Evolutionary conservation across 768 basidiomycete genomes (phyloP).

Genomic region (Pholiota conissans): DNA sequence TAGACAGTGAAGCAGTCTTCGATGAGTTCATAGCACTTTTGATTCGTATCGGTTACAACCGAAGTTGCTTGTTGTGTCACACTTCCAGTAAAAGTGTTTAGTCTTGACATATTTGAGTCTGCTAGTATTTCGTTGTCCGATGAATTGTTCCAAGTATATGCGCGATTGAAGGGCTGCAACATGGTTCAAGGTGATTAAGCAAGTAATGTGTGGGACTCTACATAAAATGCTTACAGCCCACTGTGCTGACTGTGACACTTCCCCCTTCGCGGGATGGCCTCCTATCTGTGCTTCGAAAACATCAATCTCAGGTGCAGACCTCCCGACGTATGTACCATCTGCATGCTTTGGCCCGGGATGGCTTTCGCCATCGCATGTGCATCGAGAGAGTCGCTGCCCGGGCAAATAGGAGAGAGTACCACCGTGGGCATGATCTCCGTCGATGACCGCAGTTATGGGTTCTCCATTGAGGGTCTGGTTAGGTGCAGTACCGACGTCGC

Average conservation of each 20-base stretch:
- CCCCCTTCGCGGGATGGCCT: conserved; percentile 34
- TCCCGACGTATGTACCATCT: conserved; percentile 80
- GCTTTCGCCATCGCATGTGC: conserved; percentile 82
- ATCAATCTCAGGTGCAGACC: conserved; percentile 89
- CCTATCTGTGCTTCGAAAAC: conserved; percentile 79
- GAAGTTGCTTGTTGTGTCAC: conserved; percentile 85
- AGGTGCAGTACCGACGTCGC: conserved; percentile 88
- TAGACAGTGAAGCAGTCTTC: conserved; percentile 62
- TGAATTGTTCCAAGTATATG: conserved; percentile 70
- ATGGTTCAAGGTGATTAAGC: neutral
- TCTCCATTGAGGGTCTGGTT: conserved; percentile 78
- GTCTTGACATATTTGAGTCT: conserved; percentile 46
- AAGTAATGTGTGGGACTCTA: neutral
- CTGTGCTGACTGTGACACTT: conserved; percentile 85
- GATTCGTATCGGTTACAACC: conserved; percentile 63
- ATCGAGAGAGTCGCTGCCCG: conserved; percentile 84
- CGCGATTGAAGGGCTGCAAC: conserved; percentile 71
- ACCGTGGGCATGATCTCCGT: conserved; percentile 56
- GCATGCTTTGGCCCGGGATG: conserved; percentile 84
- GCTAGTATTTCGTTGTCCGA: conserved; percentile 57
- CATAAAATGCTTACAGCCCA: conserved; percentile 57
- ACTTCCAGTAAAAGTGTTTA: conserved; percentile 75
- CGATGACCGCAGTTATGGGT: conserved; percentile 58
- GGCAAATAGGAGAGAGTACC: conserved; percentile 77
- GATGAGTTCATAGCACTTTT: conserved; percentile 63